phyloP scores from a whole-genome alignment of 2,329 filamentous ascomycete genomes.

The Endocalyx cinctus region DNA sequence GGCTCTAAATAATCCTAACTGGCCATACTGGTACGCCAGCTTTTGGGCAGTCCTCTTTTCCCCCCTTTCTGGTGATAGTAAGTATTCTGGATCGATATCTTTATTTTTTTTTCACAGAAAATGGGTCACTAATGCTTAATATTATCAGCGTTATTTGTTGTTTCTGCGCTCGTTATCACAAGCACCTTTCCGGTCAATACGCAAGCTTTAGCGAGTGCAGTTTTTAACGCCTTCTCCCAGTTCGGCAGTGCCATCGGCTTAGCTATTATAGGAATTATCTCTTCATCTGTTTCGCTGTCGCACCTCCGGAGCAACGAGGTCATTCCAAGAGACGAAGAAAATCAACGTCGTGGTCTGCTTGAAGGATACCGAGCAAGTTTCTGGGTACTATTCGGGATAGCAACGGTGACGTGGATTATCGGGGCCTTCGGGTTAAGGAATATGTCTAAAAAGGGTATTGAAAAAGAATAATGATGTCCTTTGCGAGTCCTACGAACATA shows the following conservation, averaged over 20 bases:
- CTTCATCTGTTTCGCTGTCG: not conserved
- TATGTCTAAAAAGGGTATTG: too few species aligned
- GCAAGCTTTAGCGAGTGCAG: constrained; percentile 54
- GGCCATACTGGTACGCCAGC: constrained; percentile 44
- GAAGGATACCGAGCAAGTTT: too few species aligned
- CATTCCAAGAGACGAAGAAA: too few species aligned
- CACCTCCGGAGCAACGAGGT: too few species aligned
- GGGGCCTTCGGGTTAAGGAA: too few species aligned
- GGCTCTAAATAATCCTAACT: constrained; percentile 45
- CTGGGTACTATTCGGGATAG: too few species aligned
- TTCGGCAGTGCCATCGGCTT: constrained; percentile 52
- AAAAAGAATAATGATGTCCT: too few species aligned
- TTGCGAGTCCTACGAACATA: too few species aligned
- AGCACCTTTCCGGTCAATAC: constrained; percentile 48
- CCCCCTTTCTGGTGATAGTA: constrained; percentile 39
- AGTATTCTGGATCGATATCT: constrained; percentile 1
- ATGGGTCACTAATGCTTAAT: not conserved
- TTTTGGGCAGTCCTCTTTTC: constrained; percentile 41
- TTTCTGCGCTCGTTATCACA: constrained; percentile 49
- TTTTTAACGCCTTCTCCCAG: constrained; percentile 56
- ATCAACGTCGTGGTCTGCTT: too few species aligned
- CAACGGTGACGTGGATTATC: too few species aligned
- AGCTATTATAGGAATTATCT: constrained; percentile 35
- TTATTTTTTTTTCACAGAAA: not conserved
- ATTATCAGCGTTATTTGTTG: constrained; percentile 45